Evolutionary conservation across 2,329 filamentous ascomycete genomes (phyloP), one percentile per base, ranked within the genome.

Genomic region (Diaporthe australafricana): DNA sequence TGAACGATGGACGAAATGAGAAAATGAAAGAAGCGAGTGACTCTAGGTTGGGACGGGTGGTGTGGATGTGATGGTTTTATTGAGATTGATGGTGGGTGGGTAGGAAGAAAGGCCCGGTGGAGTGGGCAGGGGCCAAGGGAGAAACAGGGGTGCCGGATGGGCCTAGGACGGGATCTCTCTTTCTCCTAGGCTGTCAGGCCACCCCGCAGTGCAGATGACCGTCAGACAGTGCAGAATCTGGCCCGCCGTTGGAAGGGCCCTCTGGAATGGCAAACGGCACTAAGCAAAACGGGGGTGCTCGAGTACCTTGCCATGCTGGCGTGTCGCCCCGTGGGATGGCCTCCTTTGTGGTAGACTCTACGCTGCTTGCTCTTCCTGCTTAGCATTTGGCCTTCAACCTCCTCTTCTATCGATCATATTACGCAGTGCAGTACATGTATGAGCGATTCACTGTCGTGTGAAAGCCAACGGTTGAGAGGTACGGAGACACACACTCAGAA

Each of bases 1-100:
- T 56, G 40, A 55, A 45, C 48, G 67, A 60, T 60, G 53, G 56
- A 69, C 67, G 67, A 69, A 69, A 69, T 62, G 67, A 69, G 53
- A 60, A 48, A 69, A 48, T 27, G 45, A 42, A 53, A 69, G 47
- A 69, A 69, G 67, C 67, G 67, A 69, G 53, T 22, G 67, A 60
- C 53, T 60, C 11, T 65, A 45, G 60, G 17, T 17, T 42, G 40
- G 40, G 48, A 30, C n/a, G 67, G 53, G 30, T 17, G 30, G 53
- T 40, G 40, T 40, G 56, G 45, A 53, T 48, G 53, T 32, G 45
- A 32, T 52, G 67, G 53, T 69, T 69, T 69, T 69, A 69, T 60
- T 42, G 67, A 69, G 53, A 50, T 60, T 69, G 67, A 55, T 60
- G 32, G 32, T 25, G 47, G 56, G 56, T 69, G 67, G 67, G 56